Evolutionary conservation across 306 rosid species (phyloP).

Genomic region (Cicer bijugum): DNA sequence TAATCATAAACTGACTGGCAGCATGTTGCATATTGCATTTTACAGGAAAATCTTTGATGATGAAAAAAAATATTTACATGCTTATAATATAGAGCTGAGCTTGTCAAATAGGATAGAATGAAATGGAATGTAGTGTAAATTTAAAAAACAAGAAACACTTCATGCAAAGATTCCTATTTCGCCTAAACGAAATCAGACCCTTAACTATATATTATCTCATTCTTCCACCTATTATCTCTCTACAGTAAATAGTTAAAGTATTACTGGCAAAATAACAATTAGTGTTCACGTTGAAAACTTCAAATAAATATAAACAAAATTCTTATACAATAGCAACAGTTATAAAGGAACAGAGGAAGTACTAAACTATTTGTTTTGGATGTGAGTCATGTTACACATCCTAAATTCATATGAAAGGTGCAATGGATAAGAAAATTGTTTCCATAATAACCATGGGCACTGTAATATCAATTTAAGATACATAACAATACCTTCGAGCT

Average conservation of each 20-base stretch:
- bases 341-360: no score
- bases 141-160: not conserved
- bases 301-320: no score
- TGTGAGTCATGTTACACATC: slow-evolving; percentile 10
- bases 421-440: slow-evolving; percentile 26
- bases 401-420: slow-evolving; percentile 22
- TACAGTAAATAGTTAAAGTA: no score
- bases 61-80: not conserved
- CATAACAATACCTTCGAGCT: slow-evolving; percentile 74
- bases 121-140: not conserved
- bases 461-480: slow-evolving; percentile 5
- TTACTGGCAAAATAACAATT: no score
- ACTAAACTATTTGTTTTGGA: slow-evolving; percentile 15
- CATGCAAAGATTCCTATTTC: slow-evolving; percentile 29
- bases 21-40: slow-evolving; percentile 18
- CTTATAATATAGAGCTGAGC: slow-evolving; percentile 18
- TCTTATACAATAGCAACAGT: no score
- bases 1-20: not conserved
- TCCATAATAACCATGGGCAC: slow-evolving; percentile 6
- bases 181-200: slow-evolving; percentile 3
- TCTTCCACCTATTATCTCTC: no score
- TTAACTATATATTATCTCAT: no score
- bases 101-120: slow-evolving; percentile 24
- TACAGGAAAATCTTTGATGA: slow-evolving; percentile 11
- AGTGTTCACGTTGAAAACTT: no score